Evolutionary conservation across 805 yeast genomes (phyloP), one percentile per base, ranked within the genome.

Genomic region (Vanderwaltozyma polyspora): DNA sequence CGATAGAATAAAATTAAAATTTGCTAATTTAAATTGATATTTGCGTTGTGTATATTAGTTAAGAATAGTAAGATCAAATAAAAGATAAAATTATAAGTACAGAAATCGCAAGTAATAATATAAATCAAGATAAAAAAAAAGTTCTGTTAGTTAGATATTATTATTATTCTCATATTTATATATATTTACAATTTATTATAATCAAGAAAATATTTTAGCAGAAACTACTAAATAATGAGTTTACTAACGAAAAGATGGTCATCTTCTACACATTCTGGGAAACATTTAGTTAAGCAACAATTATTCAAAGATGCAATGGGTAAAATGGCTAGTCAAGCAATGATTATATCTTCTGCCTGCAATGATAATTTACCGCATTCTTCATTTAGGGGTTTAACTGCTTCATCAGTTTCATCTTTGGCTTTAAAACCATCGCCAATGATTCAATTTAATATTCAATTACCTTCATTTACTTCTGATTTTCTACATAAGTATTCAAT

Each of bases 331-430:
- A 57, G 63, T 13, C 71, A 70, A 34, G 80, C 77, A 3, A 70
- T 75, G 72, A 66, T 78, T 14, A 52, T 78, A 19, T 60, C 74
- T 3, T 68, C 76, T 2, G 58, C 66, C 13, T 44, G 34, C 23
- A 49, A 30, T 31, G 48, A 31, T 57, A 25, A 40, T 6, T 34
- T 42, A 6, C 44, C 41, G 22, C 32, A 37, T 1, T 33, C 27
- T 19, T 52, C 21, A 4, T 34, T 25, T 17, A 18, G 32, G 29
- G 96, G 96, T 0, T 74, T 83, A 65, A 85, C 96, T 0, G 63
- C 89, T 2, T 81, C 95, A 3, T 84, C 95, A 1, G 83, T 86
- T 29, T 73, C 84, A 10, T 86, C 96, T 1, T 60, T 89, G 11
- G 76, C 94, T 1, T 70, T 86, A 19, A 64, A 68, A 31, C 95